Base-by-base conservation (phyloP, 768 basidiomycete genomes). In the Tylopilus rubrobrunneus region DNA sequence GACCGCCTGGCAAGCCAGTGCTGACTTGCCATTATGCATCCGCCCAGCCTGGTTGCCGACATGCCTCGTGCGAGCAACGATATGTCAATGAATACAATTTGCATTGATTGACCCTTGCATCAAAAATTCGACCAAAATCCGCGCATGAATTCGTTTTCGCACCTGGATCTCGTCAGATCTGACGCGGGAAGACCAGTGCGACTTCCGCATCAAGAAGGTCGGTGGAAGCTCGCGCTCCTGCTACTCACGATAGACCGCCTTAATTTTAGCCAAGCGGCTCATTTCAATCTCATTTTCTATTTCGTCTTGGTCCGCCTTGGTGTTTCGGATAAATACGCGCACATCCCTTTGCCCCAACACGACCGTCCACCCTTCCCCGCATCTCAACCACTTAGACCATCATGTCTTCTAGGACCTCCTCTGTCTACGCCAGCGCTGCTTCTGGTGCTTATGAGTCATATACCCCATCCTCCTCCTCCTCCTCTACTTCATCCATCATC, bases 201-300 rank as follows among this genome's bases (percentile, higher is more conserved):
- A 56, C 57, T 57, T 50, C 66, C 58, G 43, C 58, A 61, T 65
- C 67, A 55, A 67, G 67, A 67, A 67, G 60, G 28, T 39, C 31
- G n/a, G 34, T 37, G 53, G 61, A 60, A 56, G 52, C 51, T 49
- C 51, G 39, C 55, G 27, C 49, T 40, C 43, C 56, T 55, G 58
- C 66, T 60, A 63, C 61, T 66, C 67, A 63, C 66, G 58, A 59
- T 53, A 47, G 39, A 45, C 43, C 58, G 49, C 53, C 57, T 64
- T 59, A 64, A 67, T 62, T 69, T 67, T 67, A 71, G 61, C 55
- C 59, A 53, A 45, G 59, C 51, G 60, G 58, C 31, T 54, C 62
- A 48, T 58, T 58, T 53, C 58, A 67, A 31, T 4, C 23, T 50
- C 51, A 51, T 55, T 55, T 53, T 49, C 46, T 42, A 52, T 58